Evolutionary conservation across 129 eudicot genomes (phyloP).

Genomic region (Oenanthe sinensis): DNA sequence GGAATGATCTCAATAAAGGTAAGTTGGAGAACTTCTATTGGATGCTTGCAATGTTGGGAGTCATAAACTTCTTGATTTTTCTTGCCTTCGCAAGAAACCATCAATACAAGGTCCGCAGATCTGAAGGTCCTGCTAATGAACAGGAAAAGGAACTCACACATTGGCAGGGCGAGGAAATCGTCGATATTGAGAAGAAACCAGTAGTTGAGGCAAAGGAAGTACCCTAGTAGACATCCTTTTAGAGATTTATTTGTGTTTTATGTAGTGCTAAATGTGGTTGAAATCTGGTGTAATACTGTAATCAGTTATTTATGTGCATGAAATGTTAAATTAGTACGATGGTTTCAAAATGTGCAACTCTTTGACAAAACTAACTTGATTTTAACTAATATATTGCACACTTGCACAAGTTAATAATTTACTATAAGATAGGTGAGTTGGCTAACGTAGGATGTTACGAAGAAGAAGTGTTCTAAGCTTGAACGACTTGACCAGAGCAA

Average conservation of each 20-base stretch:
- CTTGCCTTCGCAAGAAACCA: conserved; percentile 51
- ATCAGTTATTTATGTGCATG: background rate
- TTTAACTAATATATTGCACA: too few relatives aligned
- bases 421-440: too few relatives aligned
- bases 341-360: too few relatives aligned
- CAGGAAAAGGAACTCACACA: conserved; percentile 27
- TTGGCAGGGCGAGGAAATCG: conserved; percentile 30
- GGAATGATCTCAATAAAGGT: conserved; percentile 51
- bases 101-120: conserved; percentile 56
- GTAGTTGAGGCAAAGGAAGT: conserved; percentile 1
- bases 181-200: conserved; percentile 3
- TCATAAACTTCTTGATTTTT: conserved; percentile 42
- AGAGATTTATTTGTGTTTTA: background rate
- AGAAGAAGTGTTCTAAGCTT: background rate
- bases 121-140: conserved; percentile 13
- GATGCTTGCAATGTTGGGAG: conserved; percentile 69
- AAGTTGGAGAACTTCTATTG: conserved; percentile 70
- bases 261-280: background rate
- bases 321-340: background rate
- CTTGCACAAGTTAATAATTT: too few relatives aligned
- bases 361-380: too few relatives aligned
- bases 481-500: background rate
- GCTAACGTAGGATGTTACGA: background rate
- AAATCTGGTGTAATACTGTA: background rate
- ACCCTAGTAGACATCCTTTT: background rate